Base-by-base conservation (phyloP, 345 rosid genomes). In the Murraya paniculata region DNA sequence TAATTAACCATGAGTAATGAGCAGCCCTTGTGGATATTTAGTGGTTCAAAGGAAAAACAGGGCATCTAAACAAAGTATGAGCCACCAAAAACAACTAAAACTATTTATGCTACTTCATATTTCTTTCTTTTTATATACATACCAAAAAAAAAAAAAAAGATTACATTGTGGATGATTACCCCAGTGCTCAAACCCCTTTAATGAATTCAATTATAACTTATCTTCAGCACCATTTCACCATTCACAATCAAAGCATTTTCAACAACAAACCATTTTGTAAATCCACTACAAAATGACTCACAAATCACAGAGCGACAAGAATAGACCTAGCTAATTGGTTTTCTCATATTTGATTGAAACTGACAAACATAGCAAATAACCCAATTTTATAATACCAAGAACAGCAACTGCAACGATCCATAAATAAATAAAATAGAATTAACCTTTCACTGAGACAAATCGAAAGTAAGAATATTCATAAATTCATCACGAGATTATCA, bases 251-350 rank as follows among this genome's bases (percentile, higher is more conserved):
- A 33, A 31, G 30, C 19, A 31, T 30, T 71, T 11, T 33, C 1
- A 71, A 45, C 10, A 33, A n/a, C 59, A 62, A 2, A 62, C 41
- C 25, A 74, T 27, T 61, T 25, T 28, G 57, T 11, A 71, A 14
- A 60, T 4, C 67, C 76, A 24, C 55, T 58, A 36, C 67, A 59
- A 33, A 73, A 25, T 41, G 77, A 74, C 59, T 21, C 18, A 45
- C 70, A 62, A 48, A 50, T 53, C 50, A 13, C 5, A 24, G 3
- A 53, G 18, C 62, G 18, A n/a, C 35, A 14, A 1, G 6, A 62
- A 28, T 45, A 75, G 6, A 28, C 71, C 59, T 22, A 28, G 27
- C 41, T 64, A 48, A 64, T 28, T 14, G 25, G 67, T 2, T 11
- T n/a, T n/a, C n/a, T 27, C 25, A 74, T 22, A 45, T 41, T 39